A percentile compares a stretch with the other conserved stretches of the same genome.
Evolutionary conservation across 306 rosid genomes (phyloP).

Genomic region (Ormosia emarginata): DNA sequence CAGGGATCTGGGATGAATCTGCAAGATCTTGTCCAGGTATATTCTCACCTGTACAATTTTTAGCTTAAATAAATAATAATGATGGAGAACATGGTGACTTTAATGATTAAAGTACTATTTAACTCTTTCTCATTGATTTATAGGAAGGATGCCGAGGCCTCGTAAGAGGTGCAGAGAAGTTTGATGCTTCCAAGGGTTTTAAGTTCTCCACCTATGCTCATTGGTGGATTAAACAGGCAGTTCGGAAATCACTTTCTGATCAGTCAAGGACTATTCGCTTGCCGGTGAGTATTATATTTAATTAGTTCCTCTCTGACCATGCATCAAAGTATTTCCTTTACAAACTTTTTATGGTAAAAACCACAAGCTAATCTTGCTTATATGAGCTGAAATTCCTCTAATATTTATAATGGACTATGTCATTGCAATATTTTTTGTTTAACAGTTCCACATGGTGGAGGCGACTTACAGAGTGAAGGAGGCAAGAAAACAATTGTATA

Average conservation of each 20-base stretch:
- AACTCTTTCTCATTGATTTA: conserved; percentile 18
- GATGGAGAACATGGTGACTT: not conserved
- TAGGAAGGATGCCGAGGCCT: conserved; percentile 99
- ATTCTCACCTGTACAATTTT: not conserved
- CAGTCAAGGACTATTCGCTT: conserved; percentile 92
- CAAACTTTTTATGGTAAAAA: not conserved
- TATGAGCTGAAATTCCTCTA: not conserved
- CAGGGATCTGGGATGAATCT: conserved; percentile 93
- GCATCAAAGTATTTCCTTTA: not conserved
- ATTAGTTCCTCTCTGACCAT: not conserved
- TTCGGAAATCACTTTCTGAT: conserved; percentile 82
- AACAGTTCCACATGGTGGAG: conserved; percentile 95
- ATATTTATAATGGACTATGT: conserved; percentile 13
- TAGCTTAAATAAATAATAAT: not conserved
- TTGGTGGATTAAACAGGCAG: conserved; percentile 98
- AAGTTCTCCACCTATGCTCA: conserved; percentile 99
- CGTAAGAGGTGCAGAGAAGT: conserved; percentile 87
- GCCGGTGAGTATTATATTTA: conserved; percentile 58
- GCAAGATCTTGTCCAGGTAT: conserved; percentile 97
- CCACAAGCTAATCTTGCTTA: conserved; percentile 1
- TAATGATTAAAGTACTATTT: not conserved
- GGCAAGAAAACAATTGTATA: conserved; percentile 74
- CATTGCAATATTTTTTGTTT: conserved; percentile 24
- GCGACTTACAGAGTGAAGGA: conserved; percentile 86
- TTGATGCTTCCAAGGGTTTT: conserved; percentile 94